Conservation (phyloP, 1,139 yeast genomes). For the Blastobotrys ciferrii region DNA sequence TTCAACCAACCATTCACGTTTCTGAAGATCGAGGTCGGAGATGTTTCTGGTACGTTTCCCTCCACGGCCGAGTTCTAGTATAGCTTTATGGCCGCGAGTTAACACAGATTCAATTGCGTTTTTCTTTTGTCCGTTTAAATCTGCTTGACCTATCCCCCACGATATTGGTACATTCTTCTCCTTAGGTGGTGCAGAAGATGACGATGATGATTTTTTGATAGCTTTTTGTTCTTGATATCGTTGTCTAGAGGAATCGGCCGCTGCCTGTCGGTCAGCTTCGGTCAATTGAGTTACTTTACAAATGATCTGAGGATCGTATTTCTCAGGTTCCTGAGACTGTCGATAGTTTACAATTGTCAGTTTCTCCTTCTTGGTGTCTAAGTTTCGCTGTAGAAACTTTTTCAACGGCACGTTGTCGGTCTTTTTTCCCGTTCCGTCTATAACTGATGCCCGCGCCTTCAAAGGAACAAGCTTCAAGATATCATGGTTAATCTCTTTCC, state of each 20-base stretch:
- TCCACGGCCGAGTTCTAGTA: conserved; percentile 29
- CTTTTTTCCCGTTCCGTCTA: conserved; percentile 25
- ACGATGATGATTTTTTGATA: conserved; percentile 24
- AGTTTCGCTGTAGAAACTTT: conserved; percentile 17
- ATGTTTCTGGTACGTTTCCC: conserved; percentile 32
- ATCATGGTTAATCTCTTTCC: conserved; percentile 20
- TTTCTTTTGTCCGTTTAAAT: conserved; percentile 34
- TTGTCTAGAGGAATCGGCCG: conserved; percentile 17
- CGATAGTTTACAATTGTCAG: conserved; percentile 26
- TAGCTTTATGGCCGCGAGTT: conserved; percentile 33
- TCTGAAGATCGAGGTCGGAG: conserved; percentile 31
- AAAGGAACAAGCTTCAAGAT: conserved; percentile 29
- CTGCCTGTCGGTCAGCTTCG: conserved; percentile 10
- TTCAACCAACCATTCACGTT: conserved; percentile 32
- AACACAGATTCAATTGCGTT: conserved; percentile 38
- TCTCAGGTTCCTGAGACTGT: conserved; percentile 14
- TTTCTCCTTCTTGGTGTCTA: conserved; percentile 18
- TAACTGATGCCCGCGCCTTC: conserved; percentile 26
- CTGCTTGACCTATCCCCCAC: conserved; percentile 37
- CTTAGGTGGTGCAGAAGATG: conserved; percentile 25
- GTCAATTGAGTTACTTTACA: conserved; percentile 26
- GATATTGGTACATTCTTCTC: conserved; percentile 34
- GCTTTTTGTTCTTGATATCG: conserved; percentile 20
- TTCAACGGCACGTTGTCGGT: conserved; percentile 20
- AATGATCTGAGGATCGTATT: conserved; percentile 24